These are phyloP conservation scores for Scheffersomyces quercinus DNA, from an alignment of 1,139 yeast species.

Conservation along the genomic window DNA sequence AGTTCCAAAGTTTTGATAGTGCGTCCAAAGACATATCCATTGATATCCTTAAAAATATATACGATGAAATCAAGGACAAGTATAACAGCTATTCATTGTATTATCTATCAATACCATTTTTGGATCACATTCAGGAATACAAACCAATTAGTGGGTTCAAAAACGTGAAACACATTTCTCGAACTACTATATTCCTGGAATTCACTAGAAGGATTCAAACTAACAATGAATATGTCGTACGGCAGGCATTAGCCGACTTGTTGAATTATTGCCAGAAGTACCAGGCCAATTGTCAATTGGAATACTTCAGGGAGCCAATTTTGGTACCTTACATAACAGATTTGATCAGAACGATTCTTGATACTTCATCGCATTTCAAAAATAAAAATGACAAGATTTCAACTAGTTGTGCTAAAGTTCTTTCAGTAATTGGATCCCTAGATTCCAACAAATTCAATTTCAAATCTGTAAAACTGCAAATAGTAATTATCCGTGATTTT, in stretches of 20 bases:
- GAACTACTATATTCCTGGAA: slow-evolving; percentile 39
- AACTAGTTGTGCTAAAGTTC: slow-evolving; percentile 61
- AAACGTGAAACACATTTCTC: slow-evolving; percentile 26
- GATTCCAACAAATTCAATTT: slow-evolving; percentile 65
- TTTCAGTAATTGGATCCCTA: slow-evolving; percentile 77
- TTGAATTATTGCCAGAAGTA: slow-evolving; percentile 48
- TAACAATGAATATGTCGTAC: slow-evolving; percentile 74
- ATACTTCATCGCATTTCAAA: slow-evolving; percentile 60
- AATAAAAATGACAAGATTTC: slow-evolving; percentile 52
- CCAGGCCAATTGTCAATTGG: slow-evolving; percentile 49
- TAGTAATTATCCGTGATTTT: slow-evolving; percentile 60
- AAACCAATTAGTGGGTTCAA: slow-evolving; percentile 18
- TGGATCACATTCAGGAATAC: slow-evolving; percentile 15
- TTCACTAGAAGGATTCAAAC: slow-evolving; percentile 59
- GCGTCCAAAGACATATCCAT: slow-evolving; percentile 49
- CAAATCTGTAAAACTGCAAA: slow-evolving; percentile 42
- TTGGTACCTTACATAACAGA: slow-evolving; percentile 37
- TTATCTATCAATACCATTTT: slow-evolving; percentile 51
- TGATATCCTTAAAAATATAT: slow-evolving; percentile 44
- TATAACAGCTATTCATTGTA: slow-evolving; percentile 45
- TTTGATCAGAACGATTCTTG: slow-evolving; percentile 57
- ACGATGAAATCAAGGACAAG: slow-evolving; percentile 33
- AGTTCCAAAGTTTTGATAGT: slow-evolving; percentile 53
- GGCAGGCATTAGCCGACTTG: slow-evolving; percentile 75
- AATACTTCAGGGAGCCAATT: slow-evolving; percentile 31